Evolutionary conservation across 2,329 filamentous ascomycete genomes (phyloP).

Genomic region (Colletotrichum lentis): DNA sequence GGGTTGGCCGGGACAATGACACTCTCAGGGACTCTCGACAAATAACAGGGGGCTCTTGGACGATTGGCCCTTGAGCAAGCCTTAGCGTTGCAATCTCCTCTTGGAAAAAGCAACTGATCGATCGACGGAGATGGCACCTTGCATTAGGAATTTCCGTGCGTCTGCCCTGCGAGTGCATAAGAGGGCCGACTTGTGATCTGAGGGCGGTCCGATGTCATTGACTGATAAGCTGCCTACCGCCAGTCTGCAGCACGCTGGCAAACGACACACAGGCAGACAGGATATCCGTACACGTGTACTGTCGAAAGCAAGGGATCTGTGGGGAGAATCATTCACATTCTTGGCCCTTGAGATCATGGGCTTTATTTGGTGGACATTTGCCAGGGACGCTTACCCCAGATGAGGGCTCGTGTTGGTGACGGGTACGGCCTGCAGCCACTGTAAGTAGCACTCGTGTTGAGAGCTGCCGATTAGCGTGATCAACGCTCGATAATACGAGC

Average conservation of each 20-base stretch:
- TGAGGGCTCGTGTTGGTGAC: conserved; percentile 33
- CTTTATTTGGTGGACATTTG: conserved; percentile 23
- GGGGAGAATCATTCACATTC: conserved; percentile 26
- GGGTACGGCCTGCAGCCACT: conserved; percentile 35
- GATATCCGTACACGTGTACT: too few species aligned
- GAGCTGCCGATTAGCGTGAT: conserved; percentile 23
- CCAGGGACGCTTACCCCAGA: conserved; percentile 29
- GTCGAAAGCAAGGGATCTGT: conserved; percentile 10
- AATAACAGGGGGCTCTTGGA: conserved; percentile 25
- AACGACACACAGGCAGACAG: not conserved
- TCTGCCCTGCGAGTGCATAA: conserved; percentile 13
- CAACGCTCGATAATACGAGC: conserved; percentile 24
- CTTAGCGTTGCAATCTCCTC: conserved; percentile 28
- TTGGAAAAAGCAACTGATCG: conserved; percentile 18
- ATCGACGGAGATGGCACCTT: conserved; percentile 30
- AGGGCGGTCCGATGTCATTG: not conserved
- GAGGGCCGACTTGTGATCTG: conserved; percentile 9
- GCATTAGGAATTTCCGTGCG: conserved; percentile 24
- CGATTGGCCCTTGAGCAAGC: not conserved
- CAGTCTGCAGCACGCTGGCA: not conserved
- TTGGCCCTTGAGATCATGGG: not conserved
- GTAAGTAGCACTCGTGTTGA: conserved; percentile 11
- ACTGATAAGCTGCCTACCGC: not conserved
- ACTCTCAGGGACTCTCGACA: conserved; percentile 26
- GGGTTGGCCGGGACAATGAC: conserved; percentile 22